A percentile compares a stretch with the other conserved stretches of the same genome.
phyloP scores from a whole-genome alignment of 257 asterid genomes.

The Scutellaria baicalensis region DNA sequence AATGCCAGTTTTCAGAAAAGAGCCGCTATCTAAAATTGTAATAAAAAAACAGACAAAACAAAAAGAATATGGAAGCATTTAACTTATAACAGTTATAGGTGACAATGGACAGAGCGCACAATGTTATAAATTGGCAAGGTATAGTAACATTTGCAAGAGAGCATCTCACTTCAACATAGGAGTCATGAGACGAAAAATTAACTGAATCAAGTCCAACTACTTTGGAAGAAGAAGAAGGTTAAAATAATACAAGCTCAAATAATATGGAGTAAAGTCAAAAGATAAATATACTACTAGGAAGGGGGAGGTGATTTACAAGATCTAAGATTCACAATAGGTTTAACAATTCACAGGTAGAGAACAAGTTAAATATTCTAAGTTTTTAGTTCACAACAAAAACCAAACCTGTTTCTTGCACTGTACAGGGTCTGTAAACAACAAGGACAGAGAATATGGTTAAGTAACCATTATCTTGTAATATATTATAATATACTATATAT shows the following conservation, averaged over 20 bases:
- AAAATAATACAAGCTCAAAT: background rate
- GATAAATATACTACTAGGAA: background rate
- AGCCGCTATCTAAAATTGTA: constrained; percentile 4
- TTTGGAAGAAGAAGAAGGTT: background rate
- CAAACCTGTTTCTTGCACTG: background rate
- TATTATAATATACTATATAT: background rate
- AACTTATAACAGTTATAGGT: background rate
- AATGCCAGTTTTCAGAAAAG: constrained; percentile 15
- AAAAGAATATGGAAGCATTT: constrained; percentile 3
- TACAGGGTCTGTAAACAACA: background rate
- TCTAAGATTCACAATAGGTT: background rate
- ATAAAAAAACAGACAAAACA: background rate
- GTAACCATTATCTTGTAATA: background rate
- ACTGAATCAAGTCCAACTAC: background rate
- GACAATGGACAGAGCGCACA: background rate
- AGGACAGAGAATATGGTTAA: background rate
- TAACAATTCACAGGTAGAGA: background rate
- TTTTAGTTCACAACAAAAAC: background rate
- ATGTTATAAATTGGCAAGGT: background rate
- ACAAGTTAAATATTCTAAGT: background rate
- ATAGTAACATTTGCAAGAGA: background rate
- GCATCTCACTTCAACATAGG: background rate
- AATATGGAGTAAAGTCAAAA: background rate
- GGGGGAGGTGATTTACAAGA: background rate
- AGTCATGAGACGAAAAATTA: background rate